These are phyloP conservation scores for Colletotrichum phormii DNA, from an alignment of 2,329 filamentous ascomycete genomes.

Conservation along the genomic window DNA sequence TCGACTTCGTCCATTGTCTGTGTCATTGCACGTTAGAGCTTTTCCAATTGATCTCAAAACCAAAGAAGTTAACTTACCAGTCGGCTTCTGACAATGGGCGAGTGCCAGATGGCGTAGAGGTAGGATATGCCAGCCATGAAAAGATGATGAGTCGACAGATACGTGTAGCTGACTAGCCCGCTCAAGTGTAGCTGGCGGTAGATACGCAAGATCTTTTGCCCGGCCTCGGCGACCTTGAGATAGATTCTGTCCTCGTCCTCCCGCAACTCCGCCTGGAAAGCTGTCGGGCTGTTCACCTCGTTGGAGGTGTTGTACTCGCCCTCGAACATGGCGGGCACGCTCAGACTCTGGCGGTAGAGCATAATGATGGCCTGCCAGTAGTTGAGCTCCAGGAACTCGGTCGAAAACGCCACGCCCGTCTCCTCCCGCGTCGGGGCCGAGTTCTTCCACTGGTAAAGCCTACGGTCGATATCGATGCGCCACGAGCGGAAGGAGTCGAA, in stretches of 20 bases:
- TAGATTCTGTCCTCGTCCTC: conserved; percentile 94
- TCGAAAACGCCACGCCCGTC: conserved; percentile 89
- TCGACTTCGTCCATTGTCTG: conserved; percentile 95
- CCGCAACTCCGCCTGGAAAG: conserved; percentile 72
- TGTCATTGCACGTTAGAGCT: conserved; percentile 41
- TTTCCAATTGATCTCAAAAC: background rate
- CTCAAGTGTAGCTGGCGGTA: conserved; percentile 91
- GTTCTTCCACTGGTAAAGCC: conserved; percentile 88
- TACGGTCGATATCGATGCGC: conserved; percentile 86
- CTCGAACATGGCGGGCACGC: conserved; percentile 86
- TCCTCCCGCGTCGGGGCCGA: conserved; percentile 81
- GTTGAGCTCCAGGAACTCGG: conserved; percentile 92
- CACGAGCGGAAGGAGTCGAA: conserved; percentile 90
- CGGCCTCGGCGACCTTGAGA: conserved; percentile 93
- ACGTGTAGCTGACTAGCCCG: conserved; percentile 94
- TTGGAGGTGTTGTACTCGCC: conserved; percentile 77
- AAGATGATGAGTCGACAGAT: conserved; percentile 92
- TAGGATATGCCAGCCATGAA: conserved; percentile 99
- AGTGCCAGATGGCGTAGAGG: conserved; percentile 97
- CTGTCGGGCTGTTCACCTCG: conserved; percentile 72
- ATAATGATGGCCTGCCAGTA: conserved; percentile 98
- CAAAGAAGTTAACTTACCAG: conserved; percentile 71
- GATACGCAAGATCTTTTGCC: conserved; percentile 89
- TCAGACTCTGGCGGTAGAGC: conserved; percentile 91
- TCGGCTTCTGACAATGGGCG: conserved; percentile 84